Percentiles rank a stretch among this genome's conserved stretches.
phyloP scores from a whole-genome alignment of 805 yeast species.

The Clavispora santaluciae region DNA sequence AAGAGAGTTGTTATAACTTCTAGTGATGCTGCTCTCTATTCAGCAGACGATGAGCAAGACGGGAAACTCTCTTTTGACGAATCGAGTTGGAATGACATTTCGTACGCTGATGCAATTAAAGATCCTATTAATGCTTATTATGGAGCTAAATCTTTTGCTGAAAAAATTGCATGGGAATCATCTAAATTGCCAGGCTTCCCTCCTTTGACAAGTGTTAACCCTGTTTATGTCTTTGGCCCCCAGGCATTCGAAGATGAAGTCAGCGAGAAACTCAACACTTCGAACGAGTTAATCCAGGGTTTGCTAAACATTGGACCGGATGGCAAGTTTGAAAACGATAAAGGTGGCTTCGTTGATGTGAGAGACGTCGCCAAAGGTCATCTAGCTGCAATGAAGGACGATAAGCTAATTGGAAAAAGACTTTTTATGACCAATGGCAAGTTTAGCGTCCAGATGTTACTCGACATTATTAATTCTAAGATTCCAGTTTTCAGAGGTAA shows the following conservation, averaged over 20 bases:
- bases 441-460: constrained; percentile 29
- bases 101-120: constrained; percentile 32
- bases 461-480: constrained; percentile 33
- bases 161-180: constrained; percentile 55
- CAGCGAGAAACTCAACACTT: constrained; percentile 36
- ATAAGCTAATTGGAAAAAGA: constrained; percentile 14
- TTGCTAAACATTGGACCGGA: constrained; percentile 14
- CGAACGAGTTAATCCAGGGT: constrained; percentile 33
- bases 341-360: constrained; percentile 16
- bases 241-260: constrained; percentile 36
- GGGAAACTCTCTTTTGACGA: constrained; percentile 30
- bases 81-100: constrained; percentile 34
- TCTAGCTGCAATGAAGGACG: constrained; percentile 26
- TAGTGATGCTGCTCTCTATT: constrained; percentile 45
- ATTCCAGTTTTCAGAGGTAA: constrained; percentile 17
- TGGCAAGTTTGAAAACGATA: constrained; percentile 17
- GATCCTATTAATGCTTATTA: constrained; percentile 38
- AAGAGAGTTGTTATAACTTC: constrained; percentile 51
- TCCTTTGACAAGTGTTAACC: constrained; percentile 43
- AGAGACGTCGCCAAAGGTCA: constrained; percentile 25
- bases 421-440: constrained; percentile 27
- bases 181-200: constrained; percentile 24
- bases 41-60: constrained; percentile 29
- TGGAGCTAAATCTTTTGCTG: constrained; percentile 29
- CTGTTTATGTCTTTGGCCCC: constrained; percentile 58